These are phyloP conservation scores for Pythium insidiosum DNA, from an alignment of 352 stramenopile genomes.

Conservation along the genomic window DNA sequence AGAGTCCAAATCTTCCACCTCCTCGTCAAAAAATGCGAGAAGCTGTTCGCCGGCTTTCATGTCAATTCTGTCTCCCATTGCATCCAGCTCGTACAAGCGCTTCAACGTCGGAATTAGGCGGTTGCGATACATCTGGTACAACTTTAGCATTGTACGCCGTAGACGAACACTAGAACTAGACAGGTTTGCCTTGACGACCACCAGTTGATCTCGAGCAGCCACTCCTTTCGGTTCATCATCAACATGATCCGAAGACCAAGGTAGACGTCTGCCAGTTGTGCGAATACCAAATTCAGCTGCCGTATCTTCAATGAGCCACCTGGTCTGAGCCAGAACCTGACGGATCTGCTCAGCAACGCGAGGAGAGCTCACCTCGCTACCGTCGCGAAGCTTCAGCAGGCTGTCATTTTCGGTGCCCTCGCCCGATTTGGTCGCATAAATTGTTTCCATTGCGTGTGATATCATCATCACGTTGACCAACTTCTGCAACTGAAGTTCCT, in stretches of 20 bases:
- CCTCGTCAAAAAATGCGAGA: slow-evolving; percentile 48
- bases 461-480: slow-evolving; percentile 39
- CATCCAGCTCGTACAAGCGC: slow-evolving; percentile 39
- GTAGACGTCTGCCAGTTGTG: slow-evolving; percentile 20
- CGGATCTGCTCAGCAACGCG: slow-evolving; percentile 26
- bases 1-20: slow-evolving; percentile 57
- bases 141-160: slow-evolving; percentile 43
- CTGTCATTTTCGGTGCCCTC: neutral
- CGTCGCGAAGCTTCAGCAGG: slow-evolving; percentile 8
- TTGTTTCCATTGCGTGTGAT: slow-evolving; percentile 24
- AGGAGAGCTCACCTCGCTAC: slow-evolving; percentile 7
- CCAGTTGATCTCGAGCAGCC: slow-evolving; percentile 9
- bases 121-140: slow-evolving; percentile 40
- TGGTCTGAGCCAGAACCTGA: slow-evolving; percentile 32
- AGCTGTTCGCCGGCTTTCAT: slow-evolving; percentile 30
- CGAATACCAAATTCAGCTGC: slow-evolving; percentile 38
- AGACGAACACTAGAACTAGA: slow-evolving; percentile 38
- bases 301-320: slow-evolving; percentile 39
- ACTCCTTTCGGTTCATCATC: slow-evolving; percentile 5
- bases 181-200: slow-evolving; percentile 40
- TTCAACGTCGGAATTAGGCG: slow-evolving; percentile 48
- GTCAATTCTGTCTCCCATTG: slow-evolving; percentile 24
- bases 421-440: slow-evolving; percentile 16
- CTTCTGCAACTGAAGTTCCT: slow-evolving; percentile 45
- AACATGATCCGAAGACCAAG: slow-evolving; percentile 30